Percentiles rank a stretch among this genome's conserved stretches.
Conservation (phyloP, 345 rosid species). For the Pelargonium nanum region DNA sequence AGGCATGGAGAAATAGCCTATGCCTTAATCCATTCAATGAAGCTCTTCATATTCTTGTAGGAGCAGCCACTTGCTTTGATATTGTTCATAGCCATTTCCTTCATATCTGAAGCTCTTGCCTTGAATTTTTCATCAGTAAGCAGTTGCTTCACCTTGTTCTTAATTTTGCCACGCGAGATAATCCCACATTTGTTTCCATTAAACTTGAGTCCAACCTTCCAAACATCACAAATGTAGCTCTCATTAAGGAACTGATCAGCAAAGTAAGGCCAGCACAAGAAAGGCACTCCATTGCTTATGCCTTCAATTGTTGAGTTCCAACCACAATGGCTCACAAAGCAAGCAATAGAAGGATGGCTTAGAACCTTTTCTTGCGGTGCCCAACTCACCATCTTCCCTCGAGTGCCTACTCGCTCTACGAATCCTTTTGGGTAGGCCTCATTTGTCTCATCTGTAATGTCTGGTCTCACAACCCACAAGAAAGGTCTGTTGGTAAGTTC, state of each 20-base stretch:
- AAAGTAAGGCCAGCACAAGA: constrained; percentile 44
- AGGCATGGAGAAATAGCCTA: too few species aligned
- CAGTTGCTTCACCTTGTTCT: too few species aligned
- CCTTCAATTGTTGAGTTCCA: constrained; percentile 59
- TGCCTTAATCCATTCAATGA: too few species aligned
- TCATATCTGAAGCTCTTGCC: too few species aligned
- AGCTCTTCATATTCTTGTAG: too few species aligned
- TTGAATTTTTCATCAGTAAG: too few species aligned
- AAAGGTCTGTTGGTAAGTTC: constrained; percentile 9
- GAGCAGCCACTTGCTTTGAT: too few species aligned
- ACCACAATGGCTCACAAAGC: constrained; percentile 44
- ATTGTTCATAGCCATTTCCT: too few species aligned
- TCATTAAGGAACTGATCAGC: constrained; percentile 32
- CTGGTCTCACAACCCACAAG: constrained; percentile 13
- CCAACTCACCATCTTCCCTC: constrained; percentile 18
- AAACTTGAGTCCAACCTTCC: too few species aligned
- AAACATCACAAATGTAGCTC: constrained; percentile 28
- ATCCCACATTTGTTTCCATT: too few species aligned
- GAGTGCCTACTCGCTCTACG: constrained; percentile 8
- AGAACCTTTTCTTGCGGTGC: constrained; percentile 18
- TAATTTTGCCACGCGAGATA: too few species aligned
- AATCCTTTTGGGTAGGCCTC: constrained; percentile 10
- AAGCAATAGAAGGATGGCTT: constrained; percentile 14
- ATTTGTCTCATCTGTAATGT: not conserved
- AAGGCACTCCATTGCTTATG: constrained; percentile 35